Evolutionary conservation across 106 monocot species (phyloP), one percentile per base, ranked within the genome.

Genomic region (Ottelia alismoides): DNA sequence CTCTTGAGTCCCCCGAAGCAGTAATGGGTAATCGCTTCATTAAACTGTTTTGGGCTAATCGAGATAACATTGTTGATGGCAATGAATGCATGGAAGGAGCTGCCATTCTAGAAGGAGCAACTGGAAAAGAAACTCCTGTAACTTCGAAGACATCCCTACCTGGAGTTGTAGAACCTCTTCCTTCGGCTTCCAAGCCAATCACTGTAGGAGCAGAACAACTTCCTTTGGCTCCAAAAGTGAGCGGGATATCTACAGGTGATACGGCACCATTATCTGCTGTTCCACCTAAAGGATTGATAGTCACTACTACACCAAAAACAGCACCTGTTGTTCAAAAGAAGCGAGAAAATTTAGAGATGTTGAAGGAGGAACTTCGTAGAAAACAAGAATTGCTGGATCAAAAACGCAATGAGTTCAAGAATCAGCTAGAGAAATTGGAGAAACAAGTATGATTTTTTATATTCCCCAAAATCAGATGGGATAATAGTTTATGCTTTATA

Each of bases 1-100:
- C 96, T 49, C 76, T 96, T 20, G 74, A 72, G 52, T 78, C 96
- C 25, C 89, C 96, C 58, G 96, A 96, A 67, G 96, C 96, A 65
- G 82, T 96, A 25, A 96, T 96, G 96, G 96, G 96, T 30, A 96
- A 96, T 63, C 84, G 96, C 25, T 96, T 96, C 52, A 96, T 96
- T 49, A 89, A 79, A 61, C 59, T 96, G 22, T 96, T 75, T 63
- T 96, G 96, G 96, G 96, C 96, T n/a, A 89, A 89, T 61, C 63
- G 89, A 49, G 96, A 96, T 66, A 84, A 81, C 49, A 59, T 89
- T 70, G 27, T 47, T 61, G 82, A 77, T 64, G 80, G 70, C 48
- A 67, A 66, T 52, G 65, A 65, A 55, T 55, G 47, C 47, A 67
- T 35, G 31, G 53, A 25, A 0, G 16, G 48, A 30, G 30, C 25